Percentiles rank a stretch among this genome's conserved stretches.
These are phyloP conservation scores for Ramaria rubella DNA, from an alignment of 768 basidiomycete species.

Conservation along the genomic window DNA sequence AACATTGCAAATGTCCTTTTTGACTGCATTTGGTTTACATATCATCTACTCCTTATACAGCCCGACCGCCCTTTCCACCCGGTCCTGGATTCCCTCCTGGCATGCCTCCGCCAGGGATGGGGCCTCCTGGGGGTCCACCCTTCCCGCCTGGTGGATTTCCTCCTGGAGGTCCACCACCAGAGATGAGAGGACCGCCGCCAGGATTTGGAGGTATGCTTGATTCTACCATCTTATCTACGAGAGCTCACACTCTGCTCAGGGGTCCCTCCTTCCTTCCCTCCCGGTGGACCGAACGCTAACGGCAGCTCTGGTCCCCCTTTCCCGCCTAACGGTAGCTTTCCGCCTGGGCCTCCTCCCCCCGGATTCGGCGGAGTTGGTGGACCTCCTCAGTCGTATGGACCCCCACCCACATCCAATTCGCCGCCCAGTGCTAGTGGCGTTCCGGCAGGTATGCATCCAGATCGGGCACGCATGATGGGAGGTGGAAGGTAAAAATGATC, in stretches of 20 bases:
- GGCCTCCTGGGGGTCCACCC: constrained; percentile 56
- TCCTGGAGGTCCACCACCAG: constrained; percentile 29
- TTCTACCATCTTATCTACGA: neutral
- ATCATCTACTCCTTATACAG: constrained; percentile 25
- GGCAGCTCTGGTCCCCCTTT: constrained; percentile 15
- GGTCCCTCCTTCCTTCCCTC: constrained; percentile 45
- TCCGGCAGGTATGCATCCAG: constrained; percentile 77
- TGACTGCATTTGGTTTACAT: neutral
- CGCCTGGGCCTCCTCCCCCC: constrained; percentile 27
- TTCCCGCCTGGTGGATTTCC: constrained; percentile 62
- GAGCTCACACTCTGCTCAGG: constrained; percentile 18
- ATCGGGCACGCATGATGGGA: constrained; percentile 75
- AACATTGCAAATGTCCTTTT: neutral
- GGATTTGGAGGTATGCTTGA: constrained; percentile 41
- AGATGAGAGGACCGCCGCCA: constrained; percentile 33
- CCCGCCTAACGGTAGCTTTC: constrained; percentile 24
- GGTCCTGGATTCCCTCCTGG: constrained; percentile 30
- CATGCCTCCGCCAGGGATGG: constrained; percentile 30
- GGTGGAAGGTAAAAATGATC: constrained; percentile 15
- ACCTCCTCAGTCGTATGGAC: constrained; percentile 18
- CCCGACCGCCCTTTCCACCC: constrained; percentile 67
- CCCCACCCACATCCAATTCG: constrained; percentile 29
- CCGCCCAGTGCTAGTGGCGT: constrained; percentile 27
- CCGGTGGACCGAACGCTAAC: constrained; percentile 31
- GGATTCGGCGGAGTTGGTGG: constrained; percentile 15